Evolutionary conservation across 2,329 filamentous ascomycete genomes (phyloP).

Genomic region (Pseudocercospora musae): DNA sequence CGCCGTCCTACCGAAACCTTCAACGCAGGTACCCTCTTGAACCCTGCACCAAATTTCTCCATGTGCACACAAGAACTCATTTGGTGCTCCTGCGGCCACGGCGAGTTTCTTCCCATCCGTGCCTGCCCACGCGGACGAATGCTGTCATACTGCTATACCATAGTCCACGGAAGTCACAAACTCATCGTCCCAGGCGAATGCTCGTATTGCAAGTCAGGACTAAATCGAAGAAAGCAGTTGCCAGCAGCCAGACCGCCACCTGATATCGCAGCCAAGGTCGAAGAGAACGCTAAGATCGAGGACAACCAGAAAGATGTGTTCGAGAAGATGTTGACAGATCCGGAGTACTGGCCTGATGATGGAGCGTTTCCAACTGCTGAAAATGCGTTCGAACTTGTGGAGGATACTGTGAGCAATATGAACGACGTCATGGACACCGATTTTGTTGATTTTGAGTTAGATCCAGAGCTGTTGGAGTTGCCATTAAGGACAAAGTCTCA

Average conservation of each 20-base stretch:
- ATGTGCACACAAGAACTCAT: slow-evolving; percentile 37
- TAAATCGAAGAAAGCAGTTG: slow-evolving; percentile 17
- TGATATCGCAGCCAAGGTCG: slow-evolving; percentile 11
- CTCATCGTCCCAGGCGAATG: slow-evolving; percentile 25
- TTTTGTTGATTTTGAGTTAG: background rate
- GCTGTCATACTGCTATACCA: slow-evolving; percentile 28
- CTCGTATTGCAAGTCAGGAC: slow-evolving; percentile 30
- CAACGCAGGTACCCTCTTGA: background rate
- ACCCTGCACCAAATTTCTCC: background rate
- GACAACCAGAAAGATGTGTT: slow-evolving; percentile 10
- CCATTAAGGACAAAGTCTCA: background rate
- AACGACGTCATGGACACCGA: background rate
- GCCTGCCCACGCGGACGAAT: slow-evolving; percentile 19
- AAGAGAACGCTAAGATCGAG: background rate
- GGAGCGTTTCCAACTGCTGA: background rate
- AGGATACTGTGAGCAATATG: background rate
- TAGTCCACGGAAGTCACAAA: slow-evolving; percentile 29
- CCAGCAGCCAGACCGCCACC: slow-evolving; percentile 3
- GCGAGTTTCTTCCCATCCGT: slow-evolving; percentile 33
- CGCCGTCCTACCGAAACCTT: background rate
- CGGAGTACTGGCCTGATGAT: slow-evolving; percentile 12
- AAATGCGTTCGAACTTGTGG: background rate
- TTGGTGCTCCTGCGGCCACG: slow-evolving; percentile 35
- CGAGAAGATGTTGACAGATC: slow-evolving; percentile 12
- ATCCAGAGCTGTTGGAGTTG: background rate